Conservation (phyloP, 2,329 filamentous ascomycete genomes). For the Tympanopsis confertula region DNA sequence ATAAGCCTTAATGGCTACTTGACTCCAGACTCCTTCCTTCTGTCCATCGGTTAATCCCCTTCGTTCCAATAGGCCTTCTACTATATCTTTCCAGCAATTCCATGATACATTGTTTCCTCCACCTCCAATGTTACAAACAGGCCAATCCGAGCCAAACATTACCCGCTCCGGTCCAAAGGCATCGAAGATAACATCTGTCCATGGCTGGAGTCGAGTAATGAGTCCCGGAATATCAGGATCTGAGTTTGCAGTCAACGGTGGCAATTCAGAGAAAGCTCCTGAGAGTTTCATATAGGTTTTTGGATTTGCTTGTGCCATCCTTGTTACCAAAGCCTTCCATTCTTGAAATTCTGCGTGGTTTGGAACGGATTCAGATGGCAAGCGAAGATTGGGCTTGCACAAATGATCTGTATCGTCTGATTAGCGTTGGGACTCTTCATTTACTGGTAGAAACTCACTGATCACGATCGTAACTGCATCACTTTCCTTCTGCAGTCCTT, state of each 20-base stretch:
- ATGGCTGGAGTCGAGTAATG: background rate
- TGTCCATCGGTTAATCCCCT: background rate
- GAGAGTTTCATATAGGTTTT: conserved; percentile 1
- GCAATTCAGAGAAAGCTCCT: background rate
- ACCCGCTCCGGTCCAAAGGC: background rate
- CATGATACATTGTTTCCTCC: background rate
- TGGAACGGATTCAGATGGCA: background rate
- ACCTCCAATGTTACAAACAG: conserved; percentile 1
- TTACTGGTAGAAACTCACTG: background rate
- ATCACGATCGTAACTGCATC: background rate
- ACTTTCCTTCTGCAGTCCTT: background rate
- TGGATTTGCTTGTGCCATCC: background rate
- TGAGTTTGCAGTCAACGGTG: background rate
- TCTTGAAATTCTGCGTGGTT: background rate
- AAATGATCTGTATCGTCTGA: background rate
- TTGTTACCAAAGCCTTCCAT: background rate
- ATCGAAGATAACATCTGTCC: background rate
- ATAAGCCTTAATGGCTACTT: background rate
- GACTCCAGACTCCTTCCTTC: background rate
- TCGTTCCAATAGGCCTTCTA: background rate
- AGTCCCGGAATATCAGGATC: background rate
- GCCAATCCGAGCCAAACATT: conserved; percentile 1
- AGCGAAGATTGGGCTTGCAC: background rate
- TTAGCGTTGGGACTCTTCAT: background rate
- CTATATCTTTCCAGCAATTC: background rate